phyloP scores from a whole-genome alignment of 331 rosid genomes.

The Prunus yedoensis region DNA sequence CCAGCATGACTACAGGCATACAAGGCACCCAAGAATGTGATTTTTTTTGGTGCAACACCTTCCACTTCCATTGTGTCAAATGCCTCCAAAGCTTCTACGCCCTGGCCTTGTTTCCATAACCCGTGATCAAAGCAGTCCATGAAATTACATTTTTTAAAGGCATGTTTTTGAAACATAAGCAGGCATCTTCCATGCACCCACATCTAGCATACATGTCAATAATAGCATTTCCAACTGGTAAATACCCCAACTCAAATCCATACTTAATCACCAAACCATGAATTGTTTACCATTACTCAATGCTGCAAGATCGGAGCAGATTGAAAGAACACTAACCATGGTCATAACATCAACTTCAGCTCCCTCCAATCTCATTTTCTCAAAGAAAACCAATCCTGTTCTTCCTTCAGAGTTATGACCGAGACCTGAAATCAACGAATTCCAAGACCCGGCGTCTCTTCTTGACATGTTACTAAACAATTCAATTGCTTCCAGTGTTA shows the following conservation, averaged over 20 bases:
- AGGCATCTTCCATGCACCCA: constrained; percentile 23
- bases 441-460: constrained; percentile 33
- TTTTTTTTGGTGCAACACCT: constrained; percentile 28
- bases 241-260: constrained; percentile 17
- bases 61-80: constrained; percentile 29
- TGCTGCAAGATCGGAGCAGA: constrained; percentile 33
- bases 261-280: constrained; percentile 23
- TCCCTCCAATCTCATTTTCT: constrained; percentile 29
- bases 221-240: constrained; percentile 29
- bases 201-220: constrained; percentile 40
- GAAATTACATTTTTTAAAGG: constrained; percentile 25
- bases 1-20: constrained; percentile 41
- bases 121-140: constrained; percentile 34
- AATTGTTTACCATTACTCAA: constrained; percentile 3
- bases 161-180: constrained; percentile 23
- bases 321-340: constrained; percentile 27
- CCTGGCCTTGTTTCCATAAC: constrained; percentile 26
- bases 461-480: constrained; percentile 26
- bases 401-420: constrained; percentile 25
- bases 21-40: constrained; percentile 25
- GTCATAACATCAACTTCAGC: constrained; percentile 28
- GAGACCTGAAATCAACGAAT: constrained; percentile 32
- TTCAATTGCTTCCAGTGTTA: constrained; percentile 17
- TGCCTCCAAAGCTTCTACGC: constrained; percentile 24
- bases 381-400: constrained; percentile 24